These are phyloP conservation scores for Lodderomyces margitis DNA, from an alignment of 1,139 yeast species.

Conservation along the genomic window DNA sequence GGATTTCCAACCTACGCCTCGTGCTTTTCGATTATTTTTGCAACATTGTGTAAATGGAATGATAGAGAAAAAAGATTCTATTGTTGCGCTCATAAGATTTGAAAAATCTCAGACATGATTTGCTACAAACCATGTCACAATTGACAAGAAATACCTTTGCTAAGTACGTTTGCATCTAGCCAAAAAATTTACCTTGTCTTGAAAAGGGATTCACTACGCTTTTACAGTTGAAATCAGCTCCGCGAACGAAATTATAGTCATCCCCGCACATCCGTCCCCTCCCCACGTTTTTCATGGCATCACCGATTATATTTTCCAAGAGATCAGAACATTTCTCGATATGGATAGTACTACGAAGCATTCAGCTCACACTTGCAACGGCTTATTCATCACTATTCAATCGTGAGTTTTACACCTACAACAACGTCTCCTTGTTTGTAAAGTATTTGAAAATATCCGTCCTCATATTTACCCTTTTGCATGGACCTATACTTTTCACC, in stretches of 20 bases:
- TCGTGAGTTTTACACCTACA: conserved; percentile 31
- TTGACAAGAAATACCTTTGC: no score
- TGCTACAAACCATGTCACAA: background rate
- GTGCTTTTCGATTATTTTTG: no score
- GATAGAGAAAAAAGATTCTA: no score
- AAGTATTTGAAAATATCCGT: conserved; percentile 35
- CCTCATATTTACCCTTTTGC: conserved; percentile 33
- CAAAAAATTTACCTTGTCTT: no score
- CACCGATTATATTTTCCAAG: conserved; percentile 25
- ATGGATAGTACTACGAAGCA: conserved; percentile 49
- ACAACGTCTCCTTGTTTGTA: conserved; percentile 33
- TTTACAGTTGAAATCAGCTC: no score
- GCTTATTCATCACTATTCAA: conserved; percentile 48
- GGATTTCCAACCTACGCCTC: no score
- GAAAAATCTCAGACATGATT: conserved; percentile 1
- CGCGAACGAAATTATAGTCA: no score
- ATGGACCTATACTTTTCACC: conserved; percentile 27
- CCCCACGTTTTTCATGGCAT: conserved; percentile 18
- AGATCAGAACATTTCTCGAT: conserved; percentile 35
- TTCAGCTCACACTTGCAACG: conserved; percentile 52
- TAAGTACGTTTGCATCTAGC: no score
- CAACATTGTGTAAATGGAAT: no score
- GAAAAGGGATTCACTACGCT: no score
- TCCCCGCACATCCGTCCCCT: background rate
- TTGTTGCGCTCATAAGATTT: background rate